phyloP scores from a whole-genome alignment of 805 yeast species.

The Cyberlindnera veronae region DNA sequence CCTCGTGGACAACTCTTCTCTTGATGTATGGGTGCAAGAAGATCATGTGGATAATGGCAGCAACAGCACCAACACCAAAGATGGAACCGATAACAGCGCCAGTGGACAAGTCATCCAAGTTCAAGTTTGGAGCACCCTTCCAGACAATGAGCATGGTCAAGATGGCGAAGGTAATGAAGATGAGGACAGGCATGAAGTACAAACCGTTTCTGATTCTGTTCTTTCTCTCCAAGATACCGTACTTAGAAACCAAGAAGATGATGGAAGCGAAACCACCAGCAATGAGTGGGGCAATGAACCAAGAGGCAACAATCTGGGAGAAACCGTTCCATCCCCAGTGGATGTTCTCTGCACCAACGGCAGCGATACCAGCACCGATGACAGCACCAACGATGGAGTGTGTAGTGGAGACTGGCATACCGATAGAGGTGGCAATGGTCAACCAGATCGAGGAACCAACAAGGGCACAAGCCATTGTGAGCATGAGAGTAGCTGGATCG shows the following conservation, averaged over 20 bases:
- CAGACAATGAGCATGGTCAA: slow-evolving; percentile 75
- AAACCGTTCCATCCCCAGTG: slow-evolving; percentile 79
- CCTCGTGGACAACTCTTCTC: slow-evolving; percentile 57
- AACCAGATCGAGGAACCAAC: slow-evolving; percentile 74
- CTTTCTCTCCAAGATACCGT: slow-evolving; percentile 55
- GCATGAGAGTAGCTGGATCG: slow-evolving; percentile 69
- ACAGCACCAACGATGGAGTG: slow-evolving; percentile 76
- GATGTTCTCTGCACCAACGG: slow-evolving; percentile 57
- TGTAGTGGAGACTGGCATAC: slow-evolving; percentile 80
- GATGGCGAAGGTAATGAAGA: slow-evolving; percentile 55
- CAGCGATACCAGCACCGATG: slow-evolving; percentile 73
- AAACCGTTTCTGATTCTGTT: slow-evolving; percentile 54
- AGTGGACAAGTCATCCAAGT: slow-evolving; percentile 48
- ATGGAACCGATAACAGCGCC: slow-evolving; percentile 56
- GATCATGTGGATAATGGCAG: slow-evolving; percentile 45
- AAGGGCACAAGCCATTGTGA: slow-evolving; percentile 71
- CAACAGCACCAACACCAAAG: slow-evolving; percentile 62
- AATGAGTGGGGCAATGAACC: slow-evolving; percentile 74
- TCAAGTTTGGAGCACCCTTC: slow-evolving; percentile 74
- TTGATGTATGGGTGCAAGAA: slow-evolving; percentile 60
- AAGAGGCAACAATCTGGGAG: slow-evolving; percentile 69
- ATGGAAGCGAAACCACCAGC: slow-evolving; percentile 63
- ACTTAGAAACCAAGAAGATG: slow-evolving; percentile 58
- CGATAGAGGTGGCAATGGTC: slow-evolving; percentile 58
- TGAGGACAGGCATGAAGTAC: slow-evolving; percentile 54